These are phyloP conservation scores for Balamuthia mandrillaris DNA, from an alignment of 208 protist genomes.

Conservation along the genomic window DNA sequence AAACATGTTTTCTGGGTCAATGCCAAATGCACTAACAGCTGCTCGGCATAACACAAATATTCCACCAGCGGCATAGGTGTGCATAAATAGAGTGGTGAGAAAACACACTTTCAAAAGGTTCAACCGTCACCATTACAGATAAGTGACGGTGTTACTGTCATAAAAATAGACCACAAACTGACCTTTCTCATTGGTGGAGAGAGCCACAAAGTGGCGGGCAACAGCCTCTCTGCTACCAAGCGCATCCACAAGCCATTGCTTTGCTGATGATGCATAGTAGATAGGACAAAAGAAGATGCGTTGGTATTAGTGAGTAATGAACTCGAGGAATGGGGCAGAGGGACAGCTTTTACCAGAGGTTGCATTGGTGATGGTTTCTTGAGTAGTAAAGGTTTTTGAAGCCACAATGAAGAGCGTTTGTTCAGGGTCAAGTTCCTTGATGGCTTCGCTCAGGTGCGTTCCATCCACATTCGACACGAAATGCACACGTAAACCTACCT, in stretches of 20 bases:
- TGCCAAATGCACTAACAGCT: constrained; percentile 78
- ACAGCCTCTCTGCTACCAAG: constrained; percentile 73
- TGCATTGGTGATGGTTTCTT: constrained; percentile 93
- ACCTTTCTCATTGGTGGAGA: constrained; percentile 89
- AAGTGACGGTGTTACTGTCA: background rate
- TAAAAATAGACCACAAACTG: background rate
- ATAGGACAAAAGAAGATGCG: background rate
- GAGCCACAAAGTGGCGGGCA: constrained; percentile 93
- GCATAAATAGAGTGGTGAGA: too few species aligned
- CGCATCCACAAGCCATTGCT: too few species aligned
- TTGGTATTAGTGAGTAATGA: constrained; percentile 60
- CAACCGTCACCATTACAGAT: background rate
- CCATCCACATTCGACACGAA: constrained; percentile 95
- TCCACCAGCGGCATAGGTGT: too few species aligned
- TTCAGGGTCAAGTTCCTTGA: constrained; percentile 78
- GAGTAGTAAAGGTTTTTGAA: constrained; percentile 96
- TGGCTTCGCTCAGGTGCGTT: constrained; percentile 88
- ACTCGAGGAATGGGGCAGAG: constrained; percentile 71
- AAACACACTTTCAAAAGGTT: background rate
- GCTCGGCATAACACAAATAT: background rate
- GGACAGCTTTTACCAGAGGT: constrained; percentile 82
- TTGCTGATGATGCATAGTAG: constrained; percentile 4
- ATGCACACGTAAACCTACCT: constrained; percentile 71
- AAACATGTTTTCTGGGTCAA: constrained; percentile 94
- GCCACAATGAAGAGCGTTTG: constrained; percentile 93